These are phyloP conservation scores for Quercus wislizeni DNA, from an alignment of 306 rosid genomes.

Conservation along the genomic window DNA sequence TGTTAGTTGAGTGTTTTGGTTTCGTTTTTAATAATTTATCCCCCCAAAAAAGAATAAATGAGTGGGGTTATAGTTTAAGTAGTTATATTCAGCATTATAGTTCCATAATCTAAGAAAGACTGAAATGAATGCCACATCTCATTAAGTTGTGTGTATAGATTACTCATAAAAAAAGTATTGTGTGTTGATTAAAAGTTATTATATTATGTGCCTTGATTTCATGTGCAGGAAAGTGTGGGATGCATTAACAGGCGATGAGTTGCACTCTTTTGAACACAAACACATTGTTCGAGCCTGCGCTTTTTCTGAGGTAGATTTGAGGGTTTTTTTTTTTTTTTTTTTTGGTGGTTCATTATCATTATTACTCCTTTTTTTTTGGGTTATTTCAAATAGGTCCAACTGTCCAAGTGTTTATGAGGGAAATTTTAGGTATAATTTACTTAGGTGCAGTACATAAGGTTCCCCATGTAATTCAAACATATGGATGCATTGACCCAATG, in stretches of 20 bases:
- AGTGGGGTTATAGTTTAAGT: not conserved
- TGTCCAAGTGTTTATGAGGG: too few relatives aligned
- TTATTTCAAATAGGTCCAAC: too few relatives aligned
- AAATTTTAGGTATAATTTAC: too few relatives aligned
- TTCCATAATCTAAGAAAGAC: not conserved
- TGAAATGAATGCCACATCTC: not conserved
- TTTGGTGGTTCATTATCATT: not conserved
- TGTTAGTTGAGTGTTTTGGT: too few relatives aligned
- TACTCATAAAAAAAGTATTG: too few relatives aligned
- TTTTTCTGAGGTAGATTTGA: slow-evolving; percentile 74
- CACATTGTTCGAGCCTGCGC: slow-evolving; percentile 98
- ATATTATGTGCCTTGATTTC: slow-evolving; percentile 14
- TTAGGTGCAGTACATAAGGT: too few relatives aligned
- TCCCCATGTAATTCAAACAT: too few relatives aligned
- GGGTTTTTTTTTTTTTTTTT: not conserved
- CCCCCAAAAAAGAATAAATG: not conserved
- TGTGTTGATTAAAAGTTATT: slow-evolving; percentile 1
- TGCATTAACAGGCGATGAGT: slow-evolving; percentile 87
- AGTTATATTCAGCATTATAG: not conserved
- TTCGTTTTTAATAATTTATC: too few relatives aligned
- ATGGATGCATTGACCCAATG: too few relatives aligned
- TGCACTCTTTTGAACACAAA: slow-evolving; percentile 95
- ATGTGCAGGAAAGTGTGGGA: slow-evolving; percentile 94
- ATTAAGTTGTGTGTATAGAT: not conserved
- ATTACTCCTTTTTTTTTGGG: not conserved